Evolutionary conservation across 306 rosid species (phyloP), one percentile per base, ranked within the genome.

Genomic region (Trifolium dubium): DNA sequence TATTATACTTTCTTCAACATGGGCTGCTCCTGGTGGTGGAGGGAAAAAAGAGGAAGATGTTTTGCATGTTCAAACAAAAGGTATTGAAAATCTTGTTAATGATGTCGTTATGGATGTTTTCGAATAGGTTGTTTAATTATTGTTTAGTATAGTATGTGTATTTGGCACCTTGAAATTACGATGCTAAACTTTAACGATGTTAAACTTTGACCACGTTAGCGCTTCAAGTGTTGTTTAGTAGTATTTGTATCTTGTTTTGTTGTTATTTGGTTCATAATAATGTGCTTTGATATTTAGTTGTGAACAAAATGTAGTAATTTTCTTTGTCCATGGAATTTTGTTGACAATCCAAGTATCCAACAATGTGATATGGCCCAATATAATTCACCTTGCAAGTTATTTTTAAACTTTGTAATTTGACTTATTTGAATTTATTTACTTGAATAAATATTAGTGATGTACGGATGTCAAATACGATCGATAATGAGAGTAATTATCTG

Each of bases 221-320:
- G 1, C 23, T 23, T 23, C 23, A 1, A 23, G 23, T 23, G 23
- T 23, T 23, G 23, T 23, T 23, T 23, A 23, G 23, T 23, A 23
- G 60, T 64, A 46, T 5, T 58, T 53, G 46, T 68, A 77, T 8
- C 10, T 31, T 41, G 46, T n/a, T n/a, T n/a, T n/a, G n/a, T n/a
- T n/a, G n/a, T n/a, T 47, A 6, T 49, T 61, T 78, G 46, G 40
- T 70, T 62, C 30, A 15, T 18, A 69, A 15, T 18, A 69, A 23
- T 55, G 68, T 71, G 65, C 41, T 32, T 14, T 79, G 68, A 41
- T 53, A 12, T 32, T 32, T 10, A 44, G 53, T 56, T 69, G 77
- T 72, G 77, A 80, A 72, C 81, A 80, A 82, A 19, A 68, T 63
- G 69, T 50, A 34, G 69, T 50, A 34, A 35, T 75, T 69, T 68